Base-by-base conservation (phyloP, 495 filamentous ascomycete genomes). In the Physcia stellaris region DNA sequence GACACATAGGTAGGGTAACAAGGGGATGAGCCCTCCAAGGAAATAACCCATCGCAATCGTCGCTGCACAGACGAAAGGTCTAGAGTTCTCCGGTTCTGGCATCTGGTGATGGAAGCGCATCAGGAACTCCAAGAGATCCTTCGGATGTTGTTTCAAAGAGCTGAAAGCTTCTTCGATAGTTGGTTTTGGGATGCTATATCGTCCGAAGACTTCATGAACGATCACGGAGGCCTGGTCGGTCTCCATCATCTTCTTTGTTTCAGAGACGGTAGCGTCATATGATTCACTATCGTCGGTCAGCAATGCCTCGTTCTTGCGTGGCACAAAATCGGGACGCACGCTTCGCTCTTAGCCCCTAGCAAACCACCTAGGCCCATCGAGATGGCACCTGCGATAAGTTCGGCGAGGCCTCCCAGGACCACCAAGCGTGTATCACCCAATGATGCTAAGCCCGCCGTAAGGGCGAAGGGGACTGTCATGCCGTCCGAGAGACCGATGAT, bases 1-100 rank as follows among this genome's bases (percentile, higher is more conserved):
- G 24, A 84, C 75, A 42, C 79, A 80, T 49, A 87, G 78, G 52
- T 87, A 87, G 3, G 81, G 82, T n/a, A 83, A 50, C 6, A 86
- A 55, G 9, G 80, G 80, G 0, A 86, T 57, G 18, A 81, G 67
- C 2, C 83, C 83, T 19, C 80, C 82, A 35, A 86, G 54, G 43
- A 85, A 72, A 55, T 87, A 87, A 6, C 77, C 79, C 5, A 78
- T 43, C 0, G 79, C 73, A 35, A 87, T 77, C 0, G 75, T 79
- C 11, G 75, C 43, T 35, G 70, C 67, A 43, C 75, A 79, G n/a
- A 67, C 70, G 18, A 70, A 58, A 26, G 74, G 67, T 4, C 71
- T 62, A 2, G 64, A 66, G 7, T 50, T 59, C 2, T 66, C 64
- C 0, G 71, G 71, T 36, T 65, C 60, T 24, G 64, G 57, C 5